A percentile compares a stretch with the other conserved stretches of the same genome.
phyloP scores from a whole-genome alignment of 2,329 filamentous ascomycete species.

The Beauveria sp. region DNA sequence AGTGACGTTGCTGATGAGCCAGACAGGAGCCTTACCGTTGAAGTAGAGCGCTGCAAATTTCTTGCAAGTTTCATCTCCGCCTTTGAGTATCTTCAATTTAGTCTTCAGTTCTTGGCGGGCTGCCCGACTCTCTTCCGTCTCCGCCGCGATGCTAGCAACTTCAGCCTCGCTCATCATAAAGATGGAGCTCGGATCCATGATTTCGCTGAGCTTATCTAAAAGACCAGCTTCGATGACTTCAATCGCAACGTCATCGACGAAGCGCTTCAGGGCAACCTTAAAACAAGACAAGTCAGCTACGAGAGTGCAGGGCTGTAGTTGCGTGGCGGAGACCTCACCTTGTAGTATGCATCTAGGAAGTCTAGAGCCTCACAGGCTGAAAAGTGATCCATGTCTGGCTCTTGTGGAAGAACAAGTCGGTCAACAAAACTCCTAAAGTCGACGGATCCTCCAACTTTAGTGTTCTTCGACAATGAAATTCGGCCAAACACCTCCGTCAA shows the following conservation, averaged over 20 bases:
- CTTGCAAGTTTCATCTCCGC: slow-evolving; percentile 1
- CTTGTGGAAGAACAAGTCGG: background rate
- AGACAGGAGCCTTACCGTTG: background rate
- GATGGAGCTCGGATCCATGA: slow-evolving; percentile 16
- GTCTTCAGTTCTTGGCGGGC: background rate
- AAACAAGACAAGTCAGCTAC: background rate
- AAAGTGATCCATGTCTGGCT: slow-evolving; percentile 22
- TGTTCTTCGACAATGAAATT: background rate
- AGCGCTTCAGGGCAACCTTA: slow-evolving; percentile 17
- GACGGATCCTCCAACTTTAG: background rate
- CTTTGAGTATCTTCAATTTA: background rate
- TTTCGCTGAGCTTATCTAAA: slow-evolving; percentile 13
- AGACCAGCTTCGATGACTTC: slow-evolving; percentile 19
- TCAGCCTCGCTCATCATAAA: slow-evolving; percentile 15
- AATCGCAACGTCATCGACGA: slow-evolving; percentile 19
- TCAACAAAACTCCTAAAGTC: background rate
- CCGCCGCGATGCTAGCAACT: slow-evolving; percentile 16
- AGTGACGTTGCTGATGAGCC: background rate
- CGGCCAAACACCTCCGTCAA: background rate
- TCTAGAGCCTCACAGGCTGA: slow-evolving; percentile 28
- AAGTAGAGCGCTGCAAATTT: background rate
- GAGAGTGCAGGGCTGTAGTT: background rate
- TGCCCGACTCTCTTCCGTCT: slow-evolving; percentile 12
- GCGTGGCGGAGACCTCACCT: slow-evolving; percentile 19
- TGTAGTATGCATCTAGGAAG: slow-evolving; percentile 33